Evolutionary conservation across 2,329 filamentous ascomycete species (phyloP).

Genomic region (Acarospora socialis): DNA sequence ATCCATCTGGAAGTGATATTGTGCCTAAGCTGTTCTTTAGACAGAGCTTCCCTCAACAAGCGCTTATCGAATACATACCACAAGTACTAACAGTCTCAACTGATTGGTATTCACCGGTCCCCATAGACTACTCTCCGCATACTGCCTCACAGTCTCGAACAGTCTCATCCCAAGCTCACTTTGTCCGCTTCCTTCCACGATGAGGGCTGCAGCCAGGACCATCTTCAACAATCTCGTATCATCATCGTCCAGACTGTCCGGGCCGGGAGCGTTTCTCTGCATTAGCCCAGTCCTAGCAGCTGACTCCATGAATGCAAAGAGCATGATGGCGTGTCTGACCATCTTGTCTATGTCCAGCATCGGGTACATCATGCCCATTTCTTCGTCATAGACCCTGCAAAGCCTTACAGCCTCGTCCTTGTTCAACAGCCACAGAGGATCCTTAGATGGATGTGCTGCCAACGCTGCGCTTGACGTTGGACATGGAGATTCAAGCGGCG

Average conservation of each 20-base stretch:
- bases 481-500: slow-evolving; percentile 31
- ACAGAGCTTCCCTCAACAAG: too few relatives aligned
- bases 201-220: slow-evolving; percentile 62
- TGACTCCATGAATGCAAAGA: slow-evolving; percentile 62
- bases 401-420: slow-evolving; percentile 69
- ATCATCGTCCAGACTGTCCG: slow-evolving; percentile 47
- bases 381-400: slow-evolving; percentile 71
- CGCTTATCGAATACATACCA: too few relatives aligned
- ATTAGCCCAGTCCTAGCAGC: slow-evolving; percentile 45
- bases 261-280: slow-evolving; percentile 37
- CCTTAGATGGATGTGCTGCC: slow-evolving; percentile 38
- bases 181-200: slow-evolving; percentile 64
- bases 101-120: slow-evolving; percentile 42
- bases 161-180: slow-evolving; percentile 59
- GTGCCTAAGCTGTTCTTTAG: slow-evolving; percentile 7
- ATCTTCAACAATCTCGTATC: slow-evolving; percentile 65
- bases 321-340: slow-evolving; percentile 51
- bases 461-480: slow-evolving; percentile 21
- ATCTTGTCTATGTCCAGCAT: slow-evolving; percentile 61
- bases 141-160: slow-evolving; percentile 60
- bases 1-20: slow-evolving; percentile 70
- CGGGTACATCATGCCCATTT: slow-evolving; percentile 86
- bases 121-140: slow-evolving; percentile 50
- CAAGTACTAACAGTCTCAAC: slow-evolving; percentile 43
- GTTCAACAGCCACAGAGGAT: slow-evolving; percentile 67